Conservation (phyloP, 306 rosid species). For the Lupinus albus region DNA sequence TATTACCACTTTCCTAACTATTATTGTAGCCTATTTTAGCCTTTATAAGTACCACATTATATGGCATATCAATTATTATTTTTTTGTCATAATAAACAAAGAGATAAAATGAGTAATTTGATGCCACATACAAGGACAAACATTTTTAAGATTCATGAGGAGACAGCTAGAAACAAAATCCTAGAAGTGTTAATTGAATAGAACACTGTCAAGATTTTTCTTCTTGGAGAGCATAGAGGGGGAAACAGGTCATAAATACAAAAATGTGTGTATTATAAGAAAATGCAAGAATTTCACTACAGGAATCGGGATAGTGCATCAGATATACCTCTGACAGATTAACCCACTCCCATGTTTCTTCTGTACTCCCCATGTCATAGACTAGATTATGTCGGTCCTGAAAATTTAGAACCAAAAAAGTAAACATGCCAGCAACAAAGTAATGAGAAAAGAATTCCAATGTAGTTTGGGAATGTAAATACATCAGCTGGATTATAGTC, state of each 20-base stretch:
- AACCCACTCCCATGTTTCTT: constrained; percentile 96
- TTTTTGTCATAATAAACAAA: constrained; percentile 1
- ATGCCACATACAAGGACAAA: not conserved
- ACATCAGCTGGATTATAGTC: constrained; percentile 77
- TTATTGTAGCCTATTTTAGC: not conserved
- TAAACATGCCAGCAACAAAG: constrained; percentile 26
- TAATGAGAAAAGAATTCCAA: constrained; percentile 25
- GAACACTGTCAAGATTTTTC: not conserved
- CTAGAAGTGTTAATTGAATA: not conserved
- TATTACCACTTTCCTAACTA: constrained; percentile 4
- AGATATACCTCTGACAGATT: constrained; percentile 85
- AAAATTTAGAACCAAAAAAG: constrained; percentile 31
- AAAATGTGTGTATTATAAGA: not conserved
- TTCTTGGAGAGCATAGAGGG: not conserved
- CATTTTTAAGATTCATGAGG: not conserved
- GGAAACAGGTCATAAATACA: not conserved
- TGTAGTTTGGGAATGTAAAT: constrained; percentile 32
- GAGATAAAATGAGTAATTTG: not conserved
- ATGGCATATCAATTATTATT: constrained; percentile 27
- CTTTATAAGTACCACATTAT: not conserved
- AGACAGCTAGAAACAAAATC: not conserved
- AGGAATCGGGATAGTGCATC: constrained; percentile 37
- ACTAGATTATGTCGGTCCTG: constrained; percentile 89
- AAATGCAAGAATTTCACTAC: constrained; percentile 19
- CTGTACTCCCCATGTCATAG: constrained; percentile 69